Base-by-base conservation (phyloP, 169 alveolate species). In the Eimeria necatrix region DNA sequence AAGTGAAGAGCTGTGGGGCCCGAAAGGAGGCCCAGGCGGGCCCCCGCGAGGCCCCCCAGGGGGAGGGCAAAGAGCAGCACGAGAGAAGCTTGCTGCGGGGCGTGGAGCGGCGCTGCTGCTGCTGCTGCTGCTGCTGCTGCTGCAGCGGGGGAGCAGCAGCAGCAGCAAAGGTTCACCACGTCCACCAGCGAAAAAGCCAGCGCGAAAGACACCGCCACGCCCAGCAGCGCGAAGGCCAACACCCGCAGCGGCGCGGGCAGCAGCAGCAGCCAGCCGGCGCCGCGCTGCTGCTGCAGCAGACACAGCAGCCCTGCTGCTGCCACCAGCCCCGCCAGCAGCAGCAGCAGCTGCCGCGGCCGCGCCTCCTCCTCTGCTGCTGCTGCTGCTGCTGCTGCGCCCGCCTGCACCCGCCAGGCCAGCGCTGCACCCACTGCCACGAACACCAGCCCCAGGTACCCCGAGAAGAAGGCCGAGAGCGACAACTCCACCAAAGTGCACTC, bases 41-140 rank as follows among this genome's bases (percentile, higher is more conserved):
- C 96, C 41, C 99, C 99, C 84, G 98, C 98, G 24, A 98, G 90
- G 26, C 98, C 98, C 14, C 99, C 99, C 99, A 99, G 98, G 56
- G 97, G 70, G 71, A 98, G 94, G 41, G 99, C 98, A 68, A 98
- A 94, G 56, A 96, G 91, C 22, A 99, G 93, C 61, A 99, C 98
- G 89, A 98, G 91, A 90, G 96, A 97, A 24, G 98, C 98, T 96
- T 98, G 99, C 74, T 91, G 96, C 1, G 99, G 96, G 92, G 97
- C 99, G 22, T 98, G 98, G 78, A 98, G 92, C n/a, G 99, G 98
- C 80, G 98, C 97, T n/a, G 98, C 96, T 26, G 97, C 97, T 9
- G 97, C 78, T n/a, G n/a, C n/a, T n/a, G n/a, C n/a, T n/a, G n/a
- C n/a, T n/a, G n/a, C n/a, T n/a, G n/a, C n/a, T n/a, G n/a, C n/a